Conservation (phyloP, 2,329 filamentous ascomycete species). For the Ophiostoma sp. region DNA sequence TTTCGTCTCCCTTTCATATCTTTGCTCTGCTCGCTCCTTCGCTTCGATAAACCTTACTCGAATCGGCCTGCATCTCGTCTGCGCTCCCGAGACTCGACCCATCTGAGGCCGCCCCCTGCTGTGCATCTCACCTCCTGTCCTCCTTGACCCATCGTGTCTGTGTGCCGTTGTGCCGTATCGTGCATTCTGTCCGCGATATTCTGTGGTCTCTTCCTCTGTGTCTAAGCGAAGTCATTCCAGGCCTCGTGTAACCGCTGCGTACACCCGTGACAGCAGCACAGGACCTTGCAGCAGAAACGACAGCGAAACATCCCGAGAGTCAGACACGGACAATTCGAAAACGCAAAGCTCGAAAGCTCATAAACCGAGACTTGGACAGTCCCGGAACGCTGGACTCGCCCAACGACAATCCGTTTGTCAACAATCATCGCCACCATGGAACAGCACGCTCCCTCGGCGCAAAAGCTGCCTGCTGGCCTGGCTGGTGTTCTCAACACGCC, state of each 20-base stretch:
- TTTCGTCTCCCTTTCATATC: background rate
- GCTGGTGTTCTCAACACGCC: constrained; percentile 48
- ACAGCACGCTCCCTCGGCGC: constrained; percentile 29
- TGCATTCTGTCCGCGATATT: background rate
- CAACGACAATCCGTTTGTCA: background rate
- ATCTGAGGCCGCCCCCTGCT: constrained; percentile 21
- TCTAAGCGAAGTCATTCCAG: constrained; percentile 18
- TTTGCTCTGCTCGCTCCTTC: background rate
- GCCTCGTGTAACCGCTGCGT: constrained; percentile 15
- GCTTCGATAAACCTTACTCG: background rate
- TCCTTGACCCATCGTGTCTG: too few species aligned
- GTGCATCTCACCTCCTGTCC: background rate
- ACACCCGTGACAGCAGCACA: background rate
- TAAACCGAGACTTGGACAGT: background rate
- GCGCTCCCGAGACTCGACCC: constrained; percentile 19
- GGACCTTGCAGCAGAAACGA: background rate
- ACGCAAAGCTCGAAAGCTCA: background rate
- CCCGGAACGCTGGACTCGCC: background rate
- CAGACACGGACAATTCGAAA: constrained; percentile 16
- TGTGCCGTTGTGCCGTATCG: background rate
- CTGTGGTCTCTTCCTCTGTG: background rate
- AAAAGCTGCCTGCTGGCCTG: constrained; percentile 45
- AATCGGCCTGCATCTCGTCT: constrained; percentile 4
- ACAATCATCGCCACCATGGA: constrained; percentile 34
- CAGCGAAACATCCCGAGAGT: constrained; percentile 6